Evolutionary conservation across 352 stramenopile species (phyloP).

Genomic region (Phytophthora ohioensis): DNA sequence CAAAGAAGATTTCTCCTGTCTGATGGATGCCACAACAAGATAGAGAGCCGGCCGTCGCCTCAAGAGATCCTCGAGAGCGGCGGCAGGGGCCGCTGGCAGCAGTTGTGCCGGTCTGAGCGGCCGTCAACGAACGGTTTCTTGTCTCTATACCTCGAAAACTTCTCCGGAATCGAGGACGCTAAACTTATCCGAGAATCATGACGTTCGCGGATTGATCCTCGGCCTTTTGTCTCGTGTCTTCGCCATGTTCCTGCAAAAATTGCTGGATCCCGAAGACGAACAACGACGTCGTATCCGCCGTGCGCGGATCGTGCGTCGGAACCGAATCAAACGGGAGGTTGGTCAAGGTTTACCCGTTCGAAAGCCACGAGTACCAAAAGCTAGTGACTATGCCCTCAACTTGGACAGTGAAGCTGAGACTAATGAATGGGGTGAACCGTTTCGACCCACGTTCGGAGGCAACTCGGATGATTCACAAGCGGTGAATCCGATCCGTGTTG

Average conservation of each 20-base stretch:
- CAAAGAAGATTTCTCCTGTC: slow-evolving; percentile 19
- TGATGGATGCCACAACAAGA: slow-evolving; percentile 18
- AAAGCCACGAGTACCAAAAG: slow-evolving; percentile 19
- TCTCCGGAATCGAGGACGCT: slow-evolving; percentile 20
- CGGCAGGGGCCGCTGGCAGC: slow-evolving; percentile 29
- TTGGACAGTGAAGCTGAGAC: slow-evolving; percentile 18
- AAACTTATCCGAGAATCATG: slow-evolving; percentile 35
- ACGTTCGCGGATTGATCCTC: slow-evolving; percentile 15
- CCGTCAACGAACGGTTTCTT: slow-evolving; percentile 32
- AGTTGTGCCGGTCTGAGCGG: slow-evolving; percentile 37
- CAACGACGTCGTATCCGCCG: slow-evolving; percentile 49
- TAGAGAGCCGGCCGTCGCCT: slow-evolving; percentile 21
- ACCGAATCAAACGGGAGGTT: slow-evolving; percentile 69
- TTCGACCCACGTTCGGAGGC: slow-evolving; percentile 37
- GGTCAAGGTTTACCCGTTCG: slow-evolving; percentile 46
- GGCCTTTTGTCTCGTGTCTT: neutral
- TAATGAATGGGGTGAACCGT: slow-evolving; percentile 19
- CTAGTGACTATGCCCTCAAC: slow-evolving; percentile 15
- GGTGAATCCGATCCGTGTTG: slow-evolving; percentile 3
- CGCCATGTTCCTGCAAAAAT: slow-evolving; percentile 56
- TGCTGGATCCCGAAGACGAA: slow-evolving; percentile 69
- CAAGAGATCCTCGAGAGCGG: slow-evolving; percentile 37
- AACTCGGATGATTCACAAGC: slow-evolving; percentile 21
- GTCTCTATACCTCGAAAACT: slow-evolving; percentile 27
- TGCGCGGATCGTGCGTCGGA: slow-evolving; percentile 64